Evolutionary conservation across 2,329 filamentous ascomycete species (phyloP), one percentile per base, ranked within the genome.

Genomic region (Laburnicola sp.): DNA sequence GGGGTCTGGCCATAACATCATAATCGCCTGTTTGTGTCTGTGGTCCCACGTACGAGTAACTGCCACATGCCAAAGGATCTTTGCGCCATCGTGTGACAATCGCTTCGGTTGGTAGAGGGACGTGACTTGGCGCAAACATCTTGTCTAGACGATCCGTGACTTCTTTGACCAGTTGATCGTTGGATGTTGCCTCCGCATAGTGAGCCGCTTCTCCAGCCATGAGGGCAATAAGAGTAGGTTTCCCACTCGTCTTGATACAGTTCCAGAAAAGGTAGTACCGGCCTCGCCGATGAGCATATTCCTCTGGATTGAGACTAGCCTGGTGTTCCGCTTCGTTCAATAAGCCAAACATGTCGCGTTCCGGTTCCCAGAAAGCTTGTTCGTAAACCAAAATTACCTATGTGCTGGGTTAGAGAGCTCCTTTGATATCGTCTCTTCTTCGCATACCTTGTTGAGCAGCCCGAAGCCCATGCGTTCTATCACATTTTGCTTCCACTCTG

Each of bases 181-280:
- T 89, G 45, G 84, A 82, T 1, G 86, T 85, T 45, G 79, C 79
- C 73, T 99, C 95, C 0, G 91, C 91, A 57, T 96, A 88, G 61
- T 91, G 89, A 11, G 92, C 94, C 21, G 95, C 90, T 62, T 97
- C 90, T 22, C 94, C 94, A 43, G 93, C 93, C 93, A 99, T 97
- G 26, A 99, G 81, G 6, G 91, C 94, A 54, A 97, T 85, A 23
- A 97, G 80, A 45, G 91, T 91, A 31, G 76, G 94, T 31, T 96
- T 78, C 0, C 95, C 95, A 39, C 89, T 91, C 2, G 90, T 96
- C 61, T 91, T 89, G 53, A 91, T 87, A 48, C 91, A 91, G 64
- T 99, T 97, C 83, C 96, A 97, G 83, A 96, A 97, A 62, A 99
- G 84, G 66, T 97, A 99, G 74, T 96, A 96, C 23, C 92, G 87